Evolutionary conservation across 495 filamentous ascomycete genomes (phyloP), one percentile per base, ranked within the genome.

Genomic region (Lentithecium fluviatile): DNA sequence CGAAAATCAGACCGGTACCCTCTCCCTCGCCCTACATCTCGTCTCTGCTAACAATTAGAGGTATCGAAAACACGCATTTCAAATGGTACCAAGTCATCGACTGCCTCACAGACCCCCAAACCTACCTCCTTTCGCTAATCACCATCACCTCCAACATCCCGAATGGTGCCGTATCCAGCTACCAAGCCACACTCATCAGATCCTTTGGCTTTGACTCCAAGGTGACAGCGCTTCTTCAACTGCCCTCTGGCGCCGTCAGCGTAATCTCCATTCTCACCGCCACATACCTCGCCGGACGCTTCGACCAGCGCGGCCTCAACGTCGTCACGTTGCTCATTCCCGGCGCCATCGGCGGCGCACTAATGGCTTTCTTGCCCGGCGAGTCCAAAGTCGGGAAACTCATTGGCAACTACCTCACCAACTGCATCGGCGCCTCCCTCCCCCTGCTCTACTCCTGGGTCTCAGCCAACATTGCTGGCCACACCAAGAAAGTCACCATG

Each of bases 401-500:
- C 26, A 59, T 52, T 21, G 45, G 46, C 2, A 51, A 59, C 26
- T 59, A 52, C 15, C n/a, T 52, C 10, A 59, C 56, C 13, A 52
- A 52, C 40, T n/a, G n/a, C 32, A 40, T 37, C 45, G 37, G 48
- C 29, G 29, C 46, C 8, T 29, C 40, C 26, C 48, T 59, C 4
- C 46, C 48, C 24, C 36, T 38, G 8, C 36, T 24, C 20, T 46
- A 37, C 19, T 56, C 49, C 40, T 56, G 50, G 59, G 20, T 34
- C 25, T 26, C 59, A 1, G 59, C 59, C 3, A 62, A 62, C 59
- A 37, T 13, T n/a, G 59, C 59, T 32, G 59, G 51, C 12, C 59
- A 62, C 24, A 62, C 59, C 5, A 62, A 62, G 43, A 62, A 62
- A 42, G 57, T 60, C 15, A 59, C 45, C 58, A 80, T 81, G 13